Percentiles rank a stretch among this genome's conserved stretches.
phyloP scores from a whole-genome alignment of 495 filamentous ascomycete species.

The Podospora comata region DNA sequence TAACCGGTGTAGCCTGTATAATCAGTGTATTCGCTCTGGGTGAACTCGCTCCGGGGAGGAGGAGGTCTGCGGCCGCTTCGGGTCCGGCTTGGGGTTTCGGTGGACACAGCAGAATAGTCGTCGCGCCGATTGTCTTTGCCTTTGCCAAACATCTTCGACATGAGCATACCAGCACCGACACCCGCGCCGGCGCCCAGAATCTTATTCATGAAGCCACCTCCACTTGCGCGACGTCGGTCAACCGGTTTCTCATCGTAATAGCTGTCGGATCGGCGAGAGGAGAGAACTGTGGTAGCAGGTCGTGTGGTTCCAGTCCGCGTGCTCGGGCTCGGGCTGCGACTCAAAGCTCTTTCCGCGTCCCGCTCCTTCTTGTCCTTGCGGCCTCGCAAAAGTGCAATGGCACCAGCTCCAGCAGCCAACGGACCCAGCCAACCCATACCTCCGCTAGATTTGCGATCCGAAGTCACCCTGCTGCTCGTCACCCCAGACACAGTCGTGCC shows the following conservation, averaged over 20 bases:
- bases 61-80: constrained; percentile 21
- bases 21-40: constrained; percentile 49
- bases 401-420: constrained; percentile 58
- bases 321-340: constrained; percentile 30
- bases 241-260: constrained; percentile 62
- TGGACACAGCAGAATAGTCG: constrained; percentile 53
- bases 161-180: constrained; percentile 61
- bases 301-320: not conserved
- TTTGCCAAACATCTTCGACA: constrained; percentile 58
- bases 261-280: constrained; percentile 49
- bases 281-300: constrained; percentile 42
- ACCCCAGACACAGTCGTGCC: constrained; percentile 25
- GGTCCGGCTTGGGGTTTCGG: constrained; percentile 49
- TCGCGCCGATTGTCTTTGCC: constrained; percentile 57
- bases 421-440: constrained; percentile 48
- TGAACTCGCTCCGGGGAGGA: constrained; percentile 34
- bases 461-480: constrained; percentile 17
- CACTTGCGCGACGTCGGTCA: constrained; percentile 26
- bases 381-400: constrained; percentile 53
- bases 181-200: constrained; percentile 65
- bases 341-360: constrained; percentile 35
- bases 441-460: constrained; percentile 37
- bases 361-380: constrained; percentile 39
- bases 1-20: constrained; percentile 31
- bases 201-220: constrained; percentile 60